Evolutionary conservation across 768 basidiomycete genomes (phyloP).

Genomic region (Russula virescens): DNA sequence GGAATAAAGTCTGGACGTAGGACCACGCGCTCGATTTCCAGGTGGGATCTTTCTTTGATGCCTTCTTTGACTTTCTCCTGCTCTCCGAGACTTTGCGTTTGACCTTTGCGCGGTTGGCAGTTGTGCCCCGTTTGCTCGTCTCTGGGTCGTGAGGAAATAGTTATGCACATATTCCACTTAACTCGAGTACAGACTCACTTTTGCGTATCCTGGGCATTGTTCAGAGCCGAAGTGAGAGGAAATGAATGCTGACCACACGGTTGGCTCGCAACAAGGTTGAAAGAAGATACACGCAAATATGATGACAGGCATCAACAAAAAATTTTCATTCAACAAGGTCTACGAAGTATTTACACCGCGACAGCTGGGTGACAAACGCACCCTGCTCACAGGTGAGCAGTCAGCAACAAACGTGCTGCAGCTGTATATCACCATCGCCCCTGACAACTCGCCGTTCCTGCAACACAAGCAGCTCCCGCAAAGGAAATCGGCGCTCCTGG

Average conservation of each 20-base stretch:
- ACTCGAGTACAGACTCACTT: constrained; percentile 15
- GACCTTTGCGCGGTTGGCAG: constrained; percentile 65
- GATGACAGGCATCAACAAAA: neutral
- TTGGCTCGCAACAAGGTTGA: neutral
- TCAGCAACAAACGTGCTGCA: constrained; percentile 10
- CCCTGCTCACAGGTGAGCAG: constrained; percentile 15
- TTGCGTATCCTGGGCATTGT: constrained; percentile 28
- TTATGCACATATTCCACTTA: neutral
- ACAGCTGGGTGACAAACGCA: constrained; percentile 1
- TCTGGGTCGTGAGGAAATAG: constrained; percentile 40
- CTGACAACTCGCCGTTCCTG: neutral
- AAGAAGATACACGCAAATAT: neutral
- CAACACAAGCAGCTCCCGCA: neutral
- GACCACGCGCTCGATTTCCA: constrained; percentile 80
- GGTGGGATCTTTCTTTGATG: constrained; percentile 69
- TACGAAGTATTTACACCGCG: constrained; percentile 2
- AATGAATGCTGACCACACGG: too few species aligned
- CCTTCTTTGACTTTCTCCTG: constrained; percentile 68
- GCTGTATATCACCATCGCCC: neutral
- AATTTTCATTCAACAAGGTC: constrained; percentile 2
- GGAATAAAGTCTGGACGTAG: constrained; percentile 1
- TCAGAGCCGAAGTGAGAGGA: neutral
- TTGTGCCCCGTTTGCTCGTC: constrained; percentile 77
- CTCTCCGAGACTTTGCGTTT: constrained; percentile 72
- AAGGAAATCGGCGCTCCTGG: neutral